Percentiles rank a stretch among this genome's conserved stretches.
These are phyloP conservation scores for Carex arenaria DNA, from an alignment of 202 grass and related monocot species.

Conservation along the genomic window DNA sequence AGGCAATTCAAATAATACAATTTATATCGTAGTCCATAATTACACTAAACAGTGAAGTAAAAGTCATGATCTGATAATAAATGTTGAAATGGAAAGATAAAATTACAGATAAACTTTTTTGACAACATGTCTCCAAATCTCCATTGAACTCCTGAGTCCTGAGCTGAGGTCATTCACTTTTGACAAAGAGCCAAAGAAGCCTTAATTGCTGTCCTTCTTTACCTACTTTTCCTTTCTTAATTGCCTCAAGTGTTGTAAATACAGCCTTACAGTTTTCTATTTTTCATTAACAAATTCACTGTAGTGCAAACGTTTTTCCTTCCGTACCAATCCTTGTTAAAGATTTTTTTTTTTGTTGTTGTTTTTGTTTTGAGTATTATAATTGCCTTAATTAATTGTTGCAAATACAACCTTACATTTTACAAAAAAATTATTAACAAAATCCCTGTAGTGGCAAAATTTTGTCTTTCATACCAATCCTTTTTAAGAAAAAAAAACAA, in stretches of 20 bases:
- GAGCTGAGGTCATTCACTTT: neutral
- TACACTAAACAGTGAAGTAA: neutral
- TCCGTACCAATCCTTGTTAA: neutral
- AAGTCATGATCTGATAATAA: neutral
- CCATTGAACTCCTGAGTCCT: neutral
- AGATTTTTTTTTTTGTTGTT: no score
- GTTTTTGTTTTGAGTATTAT: no score
- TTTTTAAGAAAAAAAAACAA: neutral
- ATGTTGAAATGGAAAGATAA: neutral
- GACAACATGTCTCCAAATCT: conserved; percentile 6
- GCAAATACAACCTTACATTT: neutral
- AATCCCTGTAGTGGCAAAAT: neutral
- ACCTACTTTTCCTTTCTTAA: neutral
- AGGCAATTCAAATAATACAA: neutral
- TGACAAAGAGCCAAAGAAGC: conserved; percentile 1
- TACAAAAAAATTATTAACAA: neutral
- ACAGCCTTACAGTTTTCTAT: neutral
- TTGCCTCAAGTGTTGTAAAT: neutral
- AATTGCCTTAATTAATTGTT: no score
- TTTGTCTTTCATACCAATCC: neutral
- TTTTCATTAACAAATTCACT: neutral
- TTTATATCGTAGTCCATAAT: neutral
- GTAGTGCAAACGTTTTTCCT: neutral
- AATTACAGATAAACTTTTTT: neutral
- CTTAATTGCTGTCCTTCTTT: neutral